Base-by-base conservation (phyloP, 177 flowering plant genomes). In the Vitis hybrid region DNA sequence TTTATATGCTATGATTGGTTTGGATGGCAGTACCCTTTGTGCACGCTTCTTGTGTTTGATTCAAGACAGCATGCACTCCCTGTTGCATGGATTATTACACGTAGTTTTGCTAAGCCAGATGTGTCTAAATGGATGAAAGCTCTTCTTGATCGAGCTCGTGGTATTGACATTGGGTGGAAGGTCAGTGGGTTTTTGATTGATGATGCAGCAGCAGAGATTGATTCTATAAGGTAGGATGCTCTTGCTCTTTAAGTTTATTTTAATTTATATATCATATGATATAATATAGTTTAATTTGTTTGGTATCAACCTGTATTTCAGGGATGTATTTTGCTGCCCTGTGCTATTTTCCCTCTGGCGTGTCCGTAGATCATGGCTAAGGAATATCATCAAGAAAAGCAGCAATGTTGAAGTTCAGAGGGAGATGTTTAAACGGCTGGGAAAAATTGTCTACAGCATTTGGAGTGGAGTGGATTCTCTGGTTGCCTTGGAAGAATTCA, bases 11-110 rank as follows among this genome's bases (percentile, higher is more conserved):
- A 49, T 66, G 22, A 19, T 66, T 53, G 74, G 11, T 78, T 70
- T 60, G 20, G 57, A 29, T 77, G 63, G 80, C 92, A 93, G 99
- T 93, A 95, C 67, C 98, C 98, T 1, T 74, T 95, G 74, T 93
- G 84, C 81, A 89, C 98, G 10, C 89, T 95, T 72, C 97, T 93
- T 70, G 98, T 90, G 53, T 95, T 95, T 79, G 97, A 95, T 75
- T 93, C 99, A 49, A 88, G 96, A 68, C 93, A 88, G 64, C 99
- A 93, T 82, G 97, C 97, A 68, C 97, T 95, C 50, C 99, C 99
- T 56, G 89, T 94, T 78, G 97, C 95, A 57, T 94, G 97, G 98
- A 73, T 92, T 64, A 86, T 94, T 56, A 90, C 94, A 13, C 90
- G 94, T 59, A 92, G 90, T 82, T 63, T 77, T 85, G 86, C 98